Evolutionary conservation across 2,329 filamentous ascomycete species (phyloP).

Genomic region (Diaporthe citri): DNA sequence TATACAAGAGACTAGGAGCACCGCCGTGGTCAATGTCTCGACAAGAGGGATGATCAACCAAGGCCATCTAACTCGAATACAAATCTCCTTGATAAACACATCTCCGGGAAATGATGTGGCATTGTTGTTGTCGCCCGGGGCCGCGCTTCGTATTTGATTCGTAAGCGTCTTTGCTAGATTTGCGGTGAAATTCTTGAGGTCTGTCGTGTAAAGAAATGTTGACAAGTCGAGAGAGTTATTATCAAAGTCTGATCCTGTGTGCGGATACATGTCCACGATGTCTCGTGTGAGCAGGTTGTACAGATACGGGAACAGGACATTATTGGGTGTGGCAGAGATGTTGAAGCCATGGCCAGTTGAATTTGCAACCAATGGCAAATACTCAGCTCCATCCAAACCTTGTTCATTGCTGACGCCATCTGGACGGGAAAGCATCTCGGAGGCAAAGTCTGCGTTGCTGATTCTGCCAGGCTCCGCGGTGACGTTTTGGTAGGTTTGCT

Average conservation of each 20-base stretch:
- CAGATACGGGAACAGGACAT: background rate
- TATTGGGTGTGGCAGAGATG: background rate
- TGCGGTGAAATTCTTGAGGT: slow-evolving; percentile 33
- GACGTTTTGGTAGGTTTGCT: slow-evolving; percentile 30
- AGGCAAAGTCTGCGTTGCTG: background rate
- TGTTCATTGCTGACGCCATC: background rate
- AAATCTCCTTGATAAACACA: slow-evolving; percentile 45
- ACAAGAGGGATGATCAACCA: slow-evolving; percentile 48
- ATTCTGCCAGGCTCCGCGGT: slow-evolving; percentile 23
- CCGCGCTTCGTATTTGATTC: slow-evolving; percentile 40
- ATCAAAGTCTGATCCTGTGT: background rate
- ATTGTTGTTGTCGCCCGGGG: slow-evolving; percentile 39
- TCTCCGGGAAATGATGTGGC: slow-evolving; percentile 40
- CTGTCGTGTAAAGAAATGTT: slow-evolving; percentile 30
- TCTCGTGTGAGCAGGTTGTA: background rate
- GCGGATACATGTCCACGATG: slow-evolving; percentile 1
- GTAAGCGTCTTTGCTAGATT: slow-evolving; percentile 40
- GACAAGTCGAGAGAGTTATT: slow-evolving; percentile 18
- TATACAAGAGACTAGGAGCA: slow-evolving; percentile 43
- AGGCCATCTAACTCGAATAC: slow-evolving; percentile 48
- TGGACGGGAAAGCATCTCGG: background rate
- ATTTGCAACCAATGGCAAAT: background rate
- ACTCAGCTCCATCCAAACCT: background rate
- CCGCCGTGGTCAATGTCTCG: slow-evolving; percentile 41
- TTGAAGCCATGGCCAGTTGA: background rate